A percentile compares a stretch with the other conserved stretches of the same genome.
phyloP scores from a whole-genome alignment of 2,329 filamentous ascomycete species.

The Colletotrichum gloeosporioides region DNA sequence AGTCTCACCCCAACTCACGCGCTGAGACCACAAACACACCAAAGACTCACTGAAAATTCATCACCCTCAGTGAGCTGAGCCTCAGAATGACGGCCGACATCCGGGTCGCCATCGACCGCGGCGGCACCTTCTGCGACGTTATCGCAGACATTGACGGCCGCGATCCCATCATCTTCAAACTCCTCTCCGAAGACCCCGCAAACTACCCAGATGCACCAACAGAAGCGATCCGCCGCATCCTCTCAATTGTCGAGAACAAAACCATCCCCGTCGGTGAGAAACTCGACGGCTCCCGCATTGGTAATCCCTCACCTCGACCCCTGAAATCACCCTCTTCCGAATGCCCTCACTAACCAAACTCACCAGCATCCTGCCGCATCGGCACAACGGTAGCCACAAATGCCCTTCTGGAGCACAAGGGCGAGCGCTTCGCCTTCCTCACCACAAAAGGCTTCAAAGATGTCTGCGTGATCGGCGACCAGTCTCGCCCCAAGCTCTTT shows the following conservation, averaged over 20 bases:
- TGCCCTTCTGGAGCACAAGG: constrained; percentile 75
- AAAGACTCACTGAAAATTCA: not conserved
- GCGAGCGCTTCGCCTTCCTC: constrained; percentile 72
- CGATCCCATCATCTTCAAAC: constrained; percentile 75
- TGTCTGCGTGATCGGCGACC: constrained; percentile 75
- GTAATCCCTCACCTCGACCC: constrained; percentile 19
- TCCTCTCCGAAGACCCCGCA: constrained; percentile 74
- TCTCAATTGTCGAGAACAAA: constrained; percentile 64
- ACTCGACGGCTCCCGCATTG: constrained; percentile 37
- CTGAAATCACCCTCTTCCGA: too few relatives aligned
- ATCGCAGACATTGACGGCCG: constrained; percentile 68
- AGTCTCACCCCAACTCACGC: not conserved
- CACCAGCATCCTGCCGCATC: constrained; percentile 72
- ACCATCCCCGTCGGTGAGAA: constrained; percentile 52
- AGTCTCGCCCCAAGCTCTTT: constrained; percentile 74
- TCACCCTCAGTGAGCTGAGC: not conserved
- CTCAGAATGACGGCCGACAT: constrained; percentile 25
- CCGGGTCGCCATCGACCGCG: constrained; percentile 55
- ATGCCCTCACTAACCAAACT: not conserved
- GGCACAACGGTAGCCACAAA: constrained; percentile 80
- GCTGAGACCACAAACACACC: not conserved
- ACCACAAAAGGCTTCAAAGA: constrained; percentile 75
- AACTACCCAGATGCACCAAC: constrained; percentile 76
- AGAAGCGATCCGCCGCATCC: constrained; percentile 72
- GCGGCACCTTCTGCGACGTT: constrained; percentile 79